Conservation (phyloP, 345 rosid species). For the Balakata baccata region DNA sequence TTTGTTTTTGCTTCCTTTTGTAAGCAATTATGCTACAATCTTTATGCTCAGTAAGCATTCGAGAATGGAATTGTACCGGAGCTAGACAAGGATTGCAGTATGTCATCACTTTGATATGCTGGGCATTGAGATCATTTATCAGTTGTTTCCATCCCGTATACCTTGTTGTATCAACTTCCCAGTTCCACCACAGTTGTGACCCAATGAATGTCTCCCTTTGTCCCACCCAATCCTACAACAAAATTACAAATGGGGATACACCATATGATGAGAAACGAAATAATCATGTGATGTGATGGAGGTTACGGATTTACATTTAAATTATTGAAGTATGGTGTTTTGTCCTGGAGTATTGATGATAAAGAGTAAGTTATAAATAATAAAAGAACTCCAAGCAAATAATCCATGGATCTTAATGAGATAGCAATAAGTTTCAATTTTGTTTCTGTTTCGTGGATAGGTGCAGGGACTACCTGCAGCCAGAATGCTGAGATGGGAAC, state of each 20-base stretch:
- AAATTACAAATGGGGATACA: background rate
- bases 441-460: background rate
- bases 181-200: constrained; percentile 77
- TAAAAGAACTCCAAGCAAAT: background rate
- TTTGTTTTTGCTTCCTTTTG: background rate
- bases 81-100: constrained; percentile 80
- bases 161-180: constrained; percentile 61
- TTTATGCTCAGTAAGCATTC: background rate
- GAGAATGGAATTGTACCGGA: constrained; percentile 40
- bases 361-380: background rate
- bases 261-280: constrained; percentile 4
- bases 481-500: constrained; percentile 72
- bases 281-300: background rate
- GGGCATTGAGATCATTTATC: constrained; percentile 43
- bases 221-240: constrained; percentile 69
- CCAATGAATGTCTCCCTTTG: constrained; percentile 61
- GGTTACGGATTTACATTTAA: background rate
- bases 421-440: background rate
- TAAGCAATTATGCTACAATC: background rate
- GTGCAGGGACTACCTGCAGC: constrained; percentile 54
- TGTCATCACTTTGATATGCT: constrained; percentile 60
- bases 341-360: background rate
- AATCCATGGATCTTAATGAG: background rate
- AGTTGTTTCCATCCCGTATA: constrained; percentile 57
- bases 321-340: background rate